These are phyloP conservation scores for Tolypocladium ophioglossoides DNA, from an alignment of 2,329 filamentous ascomycete genomes.

Conservation along the genomic window DNA sequence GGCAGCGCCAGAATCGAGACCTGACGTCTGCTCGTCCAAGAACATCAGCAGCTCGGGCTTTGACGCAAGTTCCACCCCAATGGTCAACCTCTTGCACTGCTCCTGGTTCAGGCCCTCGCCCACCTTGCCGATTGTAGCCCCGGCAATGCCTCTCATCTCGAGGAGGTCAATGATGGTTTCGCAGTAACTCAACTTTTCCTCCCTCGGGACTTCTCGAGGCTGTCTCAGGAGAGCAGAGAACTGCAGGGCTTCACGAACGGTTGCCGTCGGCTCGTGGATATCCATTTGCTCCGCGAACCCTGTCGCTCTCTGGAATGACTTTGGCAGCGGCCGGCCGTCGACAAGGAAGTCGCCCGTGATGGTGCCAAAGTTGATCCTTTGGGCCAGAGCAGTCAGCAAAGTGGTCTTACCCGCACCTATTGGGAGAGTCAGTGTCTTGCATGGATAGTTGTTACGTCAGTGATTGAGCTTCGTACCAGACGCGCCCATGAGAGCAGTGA, in stretches of 20 bases:
- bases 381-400: constrained; percentile 61
- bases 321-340: constrained; percentile 60
- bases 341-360: constrained; percentile 71
- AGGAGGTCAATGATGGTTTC: constrained; percentile 59
- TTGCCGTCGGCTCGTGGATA: constrained; percentile 55
- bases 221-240: constrained; percentile 58
- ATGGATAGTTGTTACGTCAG: not conserved
- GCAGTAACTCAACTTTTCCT: constrained; percentile 58
- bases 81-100: constrained; percentile 45
- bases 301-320: constrained; percentile 70
- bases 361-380: constrained; percentile 66
- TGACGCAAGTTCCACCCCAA: constrained; percentile 43
- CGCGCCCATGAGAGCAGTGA: constrained; percentile 67
- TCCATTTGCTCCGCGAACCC: constrained; percentile 59
- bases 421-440: constrained; percentile 9
- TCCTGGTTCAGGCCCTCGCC: constrained; percentile 52
- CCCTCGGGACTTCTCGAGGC: constrained; percentile 39
- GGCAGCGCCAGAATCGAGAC: constrained; percentile 46
- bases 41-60: constrained; percentile 53
- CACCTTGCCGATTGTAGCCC: constrained; percentile 49
- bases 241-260: constrained; percentile 53
- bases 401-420: constrained; percentile 58
- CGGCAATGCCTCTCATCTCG: constrained; percentile 57
- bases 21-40: constrained; percentile 52
- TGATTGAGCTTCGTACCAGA: constrained; percentile 20